Evolutionary conservation across 306 rosid genomes (phyloP).

Genomic region (Inga oerstediana): DNA sequence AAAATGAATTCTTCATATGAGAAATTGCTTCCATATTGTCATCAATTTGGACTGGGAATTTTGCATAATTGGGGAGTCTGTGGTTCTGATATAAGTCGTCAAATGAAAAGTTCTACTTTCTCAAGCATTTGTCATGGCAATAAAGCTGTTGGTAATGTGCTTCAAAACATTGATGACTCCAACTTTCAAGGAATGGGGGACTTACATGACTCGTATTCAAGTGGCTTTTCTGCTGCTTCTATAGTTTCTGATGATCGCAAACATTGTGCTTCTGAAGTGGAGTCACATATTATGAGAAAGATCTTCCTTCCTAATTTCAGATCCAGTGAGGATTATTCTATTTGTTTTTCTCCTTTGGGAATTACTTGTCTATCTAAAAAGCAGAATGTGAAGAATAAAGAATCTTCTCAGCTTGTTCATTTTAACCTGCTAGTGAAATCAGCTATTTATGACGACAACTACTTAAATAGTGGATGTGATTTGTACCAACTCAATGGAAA

Average conservation of each 20-base stretch:
- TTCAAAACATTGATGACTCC: slow-evolving; percentile 41
- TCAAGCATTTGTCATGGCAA: slow-evolving; percentile 32
- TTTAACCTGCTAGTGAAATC: slow-evolving; percentile 57
- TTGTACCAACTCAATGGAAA: slow-evolving; percentile 44
- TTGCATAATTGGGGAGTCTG: slow-evolving; percentile 84
- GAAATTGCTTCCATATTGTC: slow-evolving; percentile 63
- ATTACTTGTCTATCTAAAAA: slow-evolving; percentile 66
- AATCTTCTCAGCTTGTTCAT: slow-evolving; percentile 66
- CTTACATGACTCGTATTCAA: slow-evolving; percentile 45
- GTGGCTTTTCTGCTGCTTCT: slow-evolving; percentile 59
- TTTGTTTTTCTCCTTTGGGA: slow-evolving; percentile 84
- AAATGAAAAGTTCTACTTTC: slow-evolving; percentile 47
- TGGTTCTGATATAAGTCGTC: slow-evolving; percentile 72
- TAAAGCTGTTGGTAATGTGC: slow-evolving; percentile 33
- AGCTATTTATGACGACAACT: slow-evolving; percentile 64
- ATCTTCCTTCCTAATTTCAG: slow-evolving; percentile 62
- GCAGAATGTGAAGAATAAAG: slow-evolving; percentile 43
- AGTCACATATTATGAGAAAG: slow-evolving; percentile 60
- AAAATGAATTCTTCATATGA: slow-evolving; percentile 45
- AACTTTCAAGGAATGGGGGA: slow-evolving; percentile 41
- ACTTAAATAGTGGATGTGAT: slow-evolving; percentile 47
- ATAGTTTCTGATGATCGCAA: slow-evolving; percentile 43
- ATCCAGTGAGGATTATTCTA: slow-evolving; percentile 60
- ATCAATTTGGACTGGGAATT: slow-evolving; percentile 60
- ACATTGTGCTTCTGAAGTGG: slow-evolving; percentile 44